Evolutionary conservation across 1,284 basidiomycete species (phyloP), one percentile per base, ranked within the genome.

Genomic region (Porodaedalea pini): DNA sequence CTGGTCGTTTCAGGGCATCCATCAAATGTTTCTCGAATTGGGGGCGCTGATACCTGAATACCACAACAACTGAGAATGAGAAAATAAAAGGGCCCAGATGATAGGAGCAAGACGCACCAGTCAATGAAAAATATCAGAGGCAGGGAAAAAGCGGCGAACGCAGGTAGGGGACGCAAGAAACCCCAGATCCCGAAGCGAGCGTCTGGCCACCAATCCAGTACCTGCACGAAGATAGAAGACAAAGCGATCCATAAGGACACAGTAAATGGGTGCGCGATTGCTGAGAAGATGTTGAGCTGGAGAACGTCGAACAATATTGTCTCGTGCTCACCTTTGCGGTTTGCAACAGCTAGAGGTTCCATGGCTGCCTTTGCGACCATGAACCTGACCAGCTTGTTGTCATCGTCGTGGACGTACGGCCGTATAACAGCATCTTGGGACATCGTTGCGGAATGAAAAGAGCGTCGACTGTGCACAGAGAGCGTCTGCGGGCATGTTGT

Each of bases 341-440:
- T 93, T 23, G 89, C 89, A 10, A 75, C 70, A 4, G 86, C 84
- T 32, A 92, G 77, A 19, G 78, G 75, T 66, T 90, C 87, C 81
- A 92, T 85, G 48, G 79, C 75, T 6, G 82, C 75, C 66, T 88
- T 85, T 29, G 83, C 86, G 17, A 92, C 71, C 61, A 80, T 76
- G 70, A 90, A 89, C 55, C 78, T 80, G 34, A 83, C 78, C 6
- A 77, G 67, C 63, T 81, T 84, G 54, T 79, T 73, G 68, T 92
- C 88, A n/a, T 54, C 59, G 13, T 53, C 44, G 41, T 52, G 51
- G 13, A 39, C 34, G 23, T 56, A 56, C 10, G 36, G 54, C 4
- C 58, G 54, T 7, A 60, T 60, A 4, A 52, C 11, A 17, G 58
- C 57, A n/a, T 48, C 17, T 25, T 56, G 45, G 5, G 49, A 29